Evolutionary conservation across 176 grass and related monocot genomes (phyloP), one percentile per base, ranked within the genome.

Genomic region (Aegilops longissima): DNA sequence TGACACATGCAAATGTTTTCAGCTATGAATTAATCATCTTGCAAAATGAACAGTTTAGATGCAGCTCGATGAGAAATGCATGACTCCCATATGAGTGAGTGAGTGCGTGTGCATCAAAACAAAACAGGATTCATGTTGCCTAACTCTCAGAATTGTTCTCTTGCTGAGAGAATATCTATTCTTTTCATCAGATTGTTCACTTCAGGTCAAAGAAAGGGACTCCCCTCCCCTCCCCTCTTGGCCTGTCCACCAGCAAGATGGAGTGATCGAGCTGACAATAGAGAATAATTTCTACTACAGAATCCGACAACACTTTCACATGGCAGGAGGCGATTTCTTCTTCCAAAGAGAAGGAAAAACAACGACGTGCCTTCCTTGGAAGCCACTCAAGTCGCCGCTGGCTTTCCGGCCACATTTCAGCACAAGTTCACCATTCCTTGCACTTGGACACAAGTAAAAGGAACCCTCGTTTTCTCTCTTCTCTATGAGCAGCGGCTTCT

Each of bases 291-390:
- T 70, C 40, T 61, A 79, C 79, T 24, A 75, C 33, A 74, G 67
- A 87, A 78, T 44, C 80, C 66, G 80, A 84, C 44, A 79, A 47
- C 17, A 44, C 67, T 84, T 85, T 77, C 18, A 56, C 82, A 71
- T 84, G 62, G 12, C 18, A 58, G 40, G 39, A 65, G 81, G 71
- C 88, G 70, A 44, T 44, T 44, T 58, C 6, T 58, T 8, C 6
- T 3, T 58, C 52, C 52, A 58, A 7, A 20, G 17, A 8, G 3
- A 44, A 44, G 14, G 14, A 6, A 52, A 16, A 51, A 51, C 1
- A 58, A 20, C 49, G 17, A 88, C 71, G 86, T 88, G 82, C 90
- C 82, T 87, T 80, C 65, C 85, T 93, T 90, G 76, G 42, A 87
- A 90, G 63, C 54, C 54, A 93, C 91, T 87, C 77, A 17, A 90